A percentile compares a stretch with the other conserved stretches of the same genome.
Evolutionary conservation across 108 stramenopile species (phyloP).

Genomic region (Cylindrotheca closterium): DNA sequence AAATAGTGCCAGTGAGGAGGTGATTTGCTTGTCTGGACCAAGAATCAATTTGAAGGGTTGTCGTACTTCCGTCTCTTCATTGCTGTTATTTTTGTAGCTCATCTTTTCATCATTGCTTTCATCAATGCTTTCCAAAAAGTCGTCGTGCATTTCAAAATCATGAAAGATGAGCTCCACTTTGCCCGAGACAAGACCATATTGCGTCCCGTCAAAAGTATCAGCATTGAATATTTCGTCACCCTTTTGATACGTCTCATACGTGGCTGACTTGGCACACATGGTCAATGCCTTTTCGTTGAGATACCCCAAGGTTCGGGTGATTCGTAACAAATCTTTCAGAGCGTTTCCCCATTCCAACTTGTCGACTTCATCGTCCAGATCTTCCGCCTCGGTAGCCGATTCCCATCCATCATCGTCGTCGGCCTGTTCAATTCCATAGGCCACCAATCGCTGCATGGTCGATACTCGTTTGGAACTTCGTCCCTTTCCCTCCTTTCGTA

Average conservation of each 20-base stretch:
- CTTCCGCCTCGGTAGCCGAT: background rate
- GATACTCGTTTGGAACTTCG: background rate
- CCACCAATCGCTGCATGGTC: background rate
- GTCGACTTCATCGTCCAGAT: slow-evolving; percentile 8
- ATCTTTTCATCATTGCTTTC: background rate
- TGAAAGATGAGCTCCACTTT: slow-evolving; percentile 21
- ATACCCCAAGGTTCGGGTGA: slow-evolving; percentile 12
- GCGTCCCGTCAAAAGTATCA: slow-evolving; percentile 40
- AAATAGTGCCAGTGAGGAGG: slow-evolving; percentile 40
- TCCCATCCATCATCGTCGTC: slow-evolving; percentile 8
- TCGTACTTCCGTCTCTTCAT: slow-evolving; percentile 3
- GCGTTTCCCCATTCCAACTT: background rate
- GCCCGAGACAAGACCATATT: slow-evolving; percentile 47
- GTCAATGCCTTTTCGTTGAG: slow-evolving; percentile 40
- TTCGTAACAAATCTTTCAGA: background rate
- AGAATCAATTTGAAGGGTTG: slow-evolving; percentile 14
- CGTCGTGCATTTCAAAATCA: slow-evolving; percentile 6
- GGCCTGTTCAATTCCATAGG: slow-evolving; percentile 14
- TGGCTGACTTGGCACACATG: slow-evolving; percentile 27
- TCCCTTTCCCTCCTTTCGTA: too few relatives aligned
- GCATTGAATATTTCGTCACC: background rate
- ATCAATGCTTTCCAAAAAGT: too few relatives aligned
- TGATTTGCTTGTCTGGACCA: slow-evolving; percentile 41
- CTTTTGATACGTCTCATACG: slow-evolving; percentile 33
- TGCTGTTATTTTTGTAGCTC: background rate